phyloP scores from a whole-genome alignment of 164 flowering plant genomes.

The Vitis vinifera region ASM3070453v1 NC_081811.1:26830001-26830500 shows the following conservation, averaged over 20 bases:
- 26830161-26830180: slow-evolving; percentile 79
- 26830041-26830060: slow-evolving; percentile 50
- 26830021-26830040: slow-evolving; percentile 20
- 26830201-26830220: slow-evolving; percentile 61
- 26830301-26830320: no score
- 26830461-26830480: no score
- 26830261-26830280: background rate
- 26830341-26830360: no score
- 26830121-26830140: slow-evolving; percentile 86
- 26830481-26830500: no score
- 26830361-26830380: no score
- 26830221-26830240: slow-evolving; percentile 58
- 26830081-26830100: slow-evolving; percentile 56
- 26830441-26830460: no score
- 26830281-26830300: no score
- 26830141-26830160: slow-evolving; percentile 63
- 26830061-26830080: slow-evolving; percentile 57
- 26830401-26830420: no score
- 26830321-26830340: no score
- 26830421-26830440: no score
- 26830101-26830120: slow-evolving; percentile 69
- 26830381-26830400: no score
- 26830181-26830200: slow-evolving; percentile 54
- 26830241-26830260: slow-evolving; percentile 86
- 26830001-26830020: slow-evolving; percentile 32